phyloP scores from a whole-genome alignment of 371 early-diverging fungal species.

The Rhizomucor miehei region DNA sequence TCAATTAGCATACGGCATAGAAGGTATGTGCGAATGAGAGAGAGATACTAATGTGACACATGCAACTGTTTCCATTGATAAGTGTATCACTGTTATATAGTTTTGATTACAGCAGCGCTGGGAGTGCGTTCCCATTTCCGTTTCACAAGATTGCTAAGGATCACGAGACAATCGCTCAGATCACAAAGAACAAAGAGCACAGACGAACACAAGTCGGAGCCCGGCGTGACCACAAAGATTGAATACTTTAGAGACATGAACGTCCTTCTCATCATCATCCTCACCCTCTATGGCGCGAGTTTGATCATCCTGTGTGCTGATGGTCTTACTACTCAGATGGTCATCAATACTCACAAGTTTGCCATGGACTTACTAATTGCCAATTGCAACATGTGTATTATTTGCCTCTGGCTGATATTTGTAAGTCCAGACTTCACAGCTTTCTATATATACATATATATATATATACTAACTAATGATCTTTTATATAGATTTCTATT shows the following conservation, averaged over 20 bases:
- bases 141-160: constrained; percentile 23
- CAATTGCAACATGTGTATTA: constrained; percentile 26
- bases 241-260: constrained; percentile 52
- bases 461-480: too few species aligned
- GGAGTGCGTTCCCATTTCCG: constrained; percentile 42
- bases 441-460: too few species aligned
- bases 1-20: constrained; percentile 40
- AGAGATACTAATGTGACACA: neutral
- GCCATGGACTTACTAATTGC: constrained; percentile 33
- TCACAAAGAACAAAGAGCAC: too few species aligned
- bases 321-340: constrained; percentile 23
- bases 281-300: constrained; percentile 25
- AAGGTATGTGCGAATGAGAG: constrained; percentile 20
- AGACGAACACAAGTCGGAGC: too few species aligned
- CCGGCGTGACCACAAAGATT: constrained; percentile 18
- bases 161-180: constrained; percentile 3
- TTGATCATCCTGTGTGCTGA: constrained; percentile 41
- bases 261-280: constrained; percentile 23
- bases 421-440: constrained; percentile 24
- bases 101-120: constrained; percentile 28
- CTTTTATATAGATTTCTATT: constrained; percentile 43
- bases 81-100: constrained; percentile 13
- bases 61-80: neutral
- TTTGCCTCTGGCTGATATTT: constrained; percentile 35
- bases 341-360: constrained; percentile 28